Evolutionary conservation across 1,284 basidiomycete species (phyloP).

Genomic region (Inonotus hispidus): DNA sequence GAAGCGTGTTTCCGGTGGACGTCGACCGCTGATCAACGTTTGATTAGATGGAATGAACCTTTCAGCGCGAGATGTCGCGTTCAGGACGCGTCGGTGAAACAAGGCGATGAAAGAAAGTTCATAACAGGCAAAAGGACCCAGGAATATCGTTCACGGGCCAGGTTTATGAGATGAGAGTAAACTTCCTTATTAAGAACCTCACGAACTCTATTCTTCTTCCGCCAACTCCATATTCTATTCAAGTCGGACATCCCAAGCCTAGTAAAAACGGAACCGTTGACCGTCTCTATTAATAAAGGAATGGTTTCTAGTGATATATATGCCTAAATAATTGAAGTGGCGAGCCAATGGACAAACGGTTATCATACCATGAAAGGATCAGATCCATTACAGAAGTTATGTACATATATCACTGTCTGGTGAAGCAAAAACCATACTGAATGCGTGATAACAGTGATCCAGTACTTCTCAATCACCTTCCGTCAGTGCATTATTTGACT

Average conservation of each 20-base stretch:
- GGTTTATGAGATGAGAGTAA: neutral
- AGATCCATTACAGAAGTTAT: neutral
- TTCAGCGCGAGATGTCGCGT: neutral
- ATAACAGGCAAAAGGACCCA: neutral
- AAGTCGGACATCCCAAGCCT: too few relatives aligned
- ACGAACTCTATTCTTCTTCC: too few relatives aligned
- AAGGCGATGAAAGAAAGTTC: neutral
- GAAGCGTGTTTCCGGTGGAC: neutral
- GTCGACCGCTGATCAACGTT: too few relatives aligned
- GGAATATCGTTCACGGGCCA: neutral
- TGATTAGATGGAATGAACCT: neutral
- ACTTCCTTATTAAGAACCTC: neutral
- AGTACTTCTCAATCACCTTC: slow-evolving; percentile 20
- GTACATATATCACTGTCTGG: neutral
- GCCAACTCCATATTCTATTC: too few relatives aligned
- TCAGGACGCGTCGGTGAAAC: neutral
- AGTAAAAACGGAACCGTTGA: too few relatives aligned
- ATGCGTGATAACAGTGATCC: slow-evolving; percentile 1
- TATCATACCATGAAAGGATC: too few relatives aligned
- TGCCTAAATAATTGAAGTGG: too few relatives aligned
- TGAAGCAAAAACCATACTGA: slow-evolving; percentile 15
- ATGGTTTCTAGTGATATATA: too few relatives aligned
- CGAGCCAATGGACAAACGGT: too few relatives aligned
- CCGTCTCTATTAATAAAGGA: too few relatives aligned
- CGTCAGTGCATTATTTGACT: slow-evolving; percentile 10